Percentiles rank a stretch among this genome's conserved stretches.
Conservation (phyloP, 768 basidiomycete species). For the Hebeloma cylindrosporum region DNA sequence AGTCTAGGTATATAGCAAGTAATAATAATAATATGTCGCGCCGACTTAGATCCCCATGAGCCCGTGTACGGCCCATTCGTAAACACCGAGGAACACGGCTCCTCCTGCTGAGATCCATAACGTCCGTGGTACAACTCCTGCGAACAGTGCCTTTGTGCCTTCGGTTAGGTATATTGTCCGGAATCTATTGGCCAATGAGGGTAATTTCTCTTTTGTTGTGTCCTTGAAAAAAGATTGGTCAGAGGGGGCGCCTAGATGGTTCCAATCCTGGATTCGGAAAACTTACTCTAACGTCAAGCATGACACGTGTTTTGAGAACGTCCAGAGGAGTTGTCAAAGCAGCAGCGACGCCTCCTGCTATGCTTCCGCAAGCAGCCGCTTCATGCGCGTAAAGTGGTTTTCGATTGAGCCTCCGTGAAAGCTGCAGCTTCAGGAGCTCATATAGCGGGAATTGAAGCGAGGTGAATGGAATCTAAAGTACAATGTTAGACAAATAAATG, state of each 20-base stretch:
- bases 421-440: conserved; percentile 73
- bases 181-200: conserved; percentile 59
- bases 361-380: conserved; percentile 85
- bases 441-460: conserved; percentile 96
- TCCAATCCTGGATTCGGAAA: not conserved
- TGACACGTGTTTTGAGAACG: conserved; percentile 94
- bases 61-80: conserved; percentile 73
- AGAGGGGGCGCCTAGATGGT: not conserved
- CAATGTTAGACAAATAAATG: conserved; percentile 7
- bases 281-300: conserved; percentile 85
- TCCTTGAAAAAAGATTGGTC: conserved; percentile 36
- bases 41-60: conserved; percentile 36
- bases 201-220: conserved; percentile 45
- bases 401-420: conserved; percentile 54
- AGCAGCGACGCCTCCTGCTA: conserved; percentile 90
- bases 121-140: conserved; percentile 88
- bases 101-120: conserved; percentile 97
- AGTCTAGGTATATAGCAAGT: too few relatives aligned
- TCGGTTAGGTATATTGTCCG: conserved; percentile 68
- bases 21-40: too few relatives aligned
- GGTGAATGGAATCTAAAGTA: conserved; percentile 86
- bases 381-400: conserved; percentile 67
- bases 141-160: conserved; percentile 74
- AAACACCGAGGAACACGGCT: conserved; percentile 96
- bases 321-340: conserved; percentile 92